These are phyloP conservation scores for Lophiostoma macrostomum DNA, from an alignment of 495 filamentous ascomycete genomes.

Conservation along the genomic window DNA sequence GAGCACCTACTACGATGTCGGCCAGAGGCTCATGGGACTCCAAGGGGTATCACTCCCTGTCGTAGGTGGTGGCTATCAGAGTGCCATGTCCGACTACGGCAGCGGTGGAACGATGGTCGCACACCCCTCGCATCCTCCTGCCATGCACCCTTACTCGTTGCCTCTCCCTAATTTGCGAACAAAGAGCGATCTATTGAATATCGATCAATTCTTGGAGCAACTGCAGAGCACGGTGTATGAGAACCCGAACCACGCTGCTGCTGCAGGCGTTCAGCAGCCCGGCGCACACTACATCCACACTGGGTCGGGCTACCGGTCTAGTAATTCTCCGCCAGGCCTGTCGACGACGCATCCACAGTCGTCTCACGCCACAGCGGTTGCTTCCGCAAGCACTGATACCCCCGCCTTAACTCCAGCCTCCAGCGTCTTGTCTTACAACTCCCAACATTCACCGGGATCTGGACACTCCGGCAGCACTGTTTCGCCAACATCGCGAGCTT, in stretches of 20 bases:
- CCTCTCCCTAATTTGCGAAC: slow-evolving; percentile 85
- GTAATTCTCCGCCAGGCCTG: slow-evolving; percentile 63
- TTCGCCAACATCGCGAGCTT: slow-evolving; percentile 48
- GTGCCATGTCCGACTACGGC: slow-evolving; percentile 29
- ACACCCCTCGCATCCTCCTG: slow-evolving; percentile 27
- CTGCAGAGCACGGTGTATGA: slow-evolving; percentile 95
- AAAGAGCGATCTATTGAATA: slow-evolving; percentile 86
- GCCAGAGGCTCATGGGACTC: slow-evolving; percentile 71
- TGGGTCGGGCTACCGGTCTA: slow-evolving; percentile 62
- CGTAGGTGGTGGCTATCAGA: slow-evolving; percentile 34
- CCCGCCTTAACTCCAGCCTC: slow-evolving; percentile 88
- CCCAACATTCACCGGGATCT: slow-evolving; percentile 74
- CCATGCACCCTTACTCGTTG: slow-evolving; percentile 67
- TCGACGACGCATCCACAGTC: slow-evolving; percentile 33
- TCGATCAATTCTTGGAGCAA: slow-evolving; percentile 90
- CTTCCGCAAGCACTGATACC: slow-evolving; percentile 57
- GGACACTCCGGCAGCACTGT: slow-evolving; percentile 57
- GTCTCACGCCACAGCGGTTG: slow-evolving; percentile 55
- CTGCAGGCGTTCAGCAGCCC: slow-evolving; percentile 68
- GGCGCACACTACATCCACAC: slow-evolving; percentile 61
- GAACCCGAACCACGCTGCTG: slow-evolving; percentile 72
- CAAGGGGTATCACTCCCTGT: slow-evolving; percentile 69
- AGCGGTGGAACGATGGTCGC: slow-evolving; percentile 28
- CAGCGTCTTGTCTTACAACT: slow-evolving; percentile 76
- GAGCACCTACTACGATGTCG: slow-evolving; percentile 75